A percentile compares a stretch with the other conserved stretches of the same genome.
These are phyloP conservation scores for Calvatia gigantea DNA, from an alignment of 768 basidiomycete genomes.

Conservation along the genomic window DNA sequence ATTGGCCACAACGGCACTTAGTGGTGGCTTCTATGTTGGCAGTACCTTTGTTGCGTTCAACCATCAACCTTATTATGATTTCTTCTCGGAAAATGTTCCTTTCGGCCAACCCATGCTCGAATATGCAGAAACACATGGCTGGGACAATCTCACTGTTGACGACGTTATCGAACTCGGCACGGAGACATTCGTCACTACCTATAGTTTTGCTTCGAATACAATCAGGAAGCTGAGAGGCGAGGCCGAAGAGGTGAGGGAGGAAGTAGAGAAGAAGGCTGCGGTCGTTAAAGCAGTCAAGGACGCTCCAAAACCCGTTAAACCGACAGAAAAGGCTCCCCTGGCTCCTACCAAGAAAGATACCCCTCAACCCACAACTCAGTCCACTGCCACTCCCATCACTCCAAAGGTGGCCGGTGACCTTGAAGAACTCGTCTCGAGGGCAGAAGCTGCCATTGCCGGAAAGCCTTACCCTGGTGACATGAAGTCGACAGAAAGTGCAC, in stretches of 20 bases:
- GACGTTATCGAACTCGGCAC: slow-evolving; percentile 53
- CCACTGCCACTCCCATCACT: slow-evolving; percentile 32
- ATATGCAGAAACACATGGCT: slow-evolving; percentile 73
- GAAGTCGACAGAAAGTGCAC: slow-evolving; percentile 12
- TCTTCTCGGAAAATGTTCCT: slow-evolving; percentile 81
- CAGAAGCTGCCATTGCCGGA: slow-evolving; percentile 64
- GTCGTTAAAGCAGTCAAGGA: slow-evolving; percentile 37
- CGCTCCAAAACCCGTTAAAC: slow-evolving; percentile 41
- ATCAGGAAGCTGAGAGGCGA: slow-evolving; percentile 36
- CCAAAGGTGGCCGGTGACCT: slow-evolving; percentile 58
- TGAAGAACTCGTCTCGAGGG: slow-evolving; percentile 63
- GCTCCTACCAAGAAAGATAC: slow-evolving; percentile 42
- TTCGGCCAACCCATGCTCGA: slow-evolving; percentile 75
- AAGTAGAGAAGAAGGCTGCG: slow-evolving; percentile 29
- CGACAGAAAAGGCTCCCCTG: slow-evolving; percentile 35
- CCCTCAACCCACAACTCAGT: slow-evolving; percentile 10
- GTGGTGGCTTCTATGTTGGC: slow-evolving; percentile 77
- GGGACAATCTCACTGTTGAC: slow-evolving; percentile 71
- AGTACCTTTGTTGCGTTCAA: slow-evolving; percentile 79
- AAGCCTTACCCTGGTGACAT: slow-evolving; percentile 25
- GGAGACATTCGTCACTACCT: slow-evolving; percentile 43
- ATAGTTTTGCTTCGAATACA: slow-evolving; percentile 49
- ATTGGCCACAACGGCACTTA: slow-evolving; percentile 62
- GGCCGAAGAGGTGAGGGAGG: slow-evolving; percentile 29
- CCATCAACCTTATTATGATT: slow-evolving; percentile 76